Base-by-base conservation (phyloP, 2,329 filamentous ascomycete species). In the Neonectria coccinea region DNA sequence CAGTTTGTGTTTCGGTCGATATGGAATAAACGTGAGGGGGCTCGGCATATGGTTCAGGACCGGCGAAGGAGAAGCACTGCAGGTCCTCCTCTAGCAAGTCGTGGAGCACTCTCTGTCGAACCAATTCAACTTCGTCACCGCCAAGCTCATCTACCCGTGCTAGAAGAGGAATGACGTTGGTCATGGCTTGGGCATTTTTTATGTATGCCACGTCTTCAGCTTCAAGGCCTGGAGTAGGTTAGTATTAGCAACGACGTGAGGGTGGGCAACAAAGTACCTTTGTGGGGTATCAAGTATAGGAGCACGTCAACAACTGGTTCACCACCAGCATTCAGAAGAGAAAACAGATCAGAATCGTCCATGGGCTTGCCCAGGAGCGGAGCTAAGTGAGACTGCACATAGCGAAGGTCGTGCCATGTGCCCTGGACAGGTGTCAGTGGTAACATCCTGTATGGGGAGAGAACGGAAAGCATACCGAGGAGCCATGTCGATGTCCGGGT, bases 121-220 rank as follows among this genome's bases (percentile, higher is more conserved):
- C 80, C 1, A 81, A 77, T 4, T 80, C 75, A 4, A 92, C 79
- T 63, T 91, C 85, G 12, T 87, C 82, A 0, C 81, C 67, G 0
- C 86, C 85, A 66, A 95, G 79, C 2, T 86, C 85, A 75, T 99
- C 96, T 4, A 91, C 86, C 66, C 91, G 92, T 12, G 92, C 88
- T 55, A 99, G 84, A 2, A 98, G 78, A 2, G 95, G 92, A 51
- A 98, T 89, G 7, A 98, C 86, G 76, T 97, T 98, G 8, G 93
- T 96, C 61, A 94, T 83, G 2, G 84, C 81, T 29, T 89, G 87
- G 20, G 97, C 84, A 31, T 87, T 87, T 55, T 86, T 86, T 61
- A 97, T 88, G 71, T 89, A 91, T 64, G 92, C 86, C 9, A 95
- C 80, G 72, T 97, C 93, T 42, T 69, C 56, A 14, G 51, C 48